A percentile compares a stretch with the other conserved stretches of the same genome.
phyloP scores from a whole-genome alignment of 495 filamentous ascomycete species.

The Tuber calosporum region DNA sequence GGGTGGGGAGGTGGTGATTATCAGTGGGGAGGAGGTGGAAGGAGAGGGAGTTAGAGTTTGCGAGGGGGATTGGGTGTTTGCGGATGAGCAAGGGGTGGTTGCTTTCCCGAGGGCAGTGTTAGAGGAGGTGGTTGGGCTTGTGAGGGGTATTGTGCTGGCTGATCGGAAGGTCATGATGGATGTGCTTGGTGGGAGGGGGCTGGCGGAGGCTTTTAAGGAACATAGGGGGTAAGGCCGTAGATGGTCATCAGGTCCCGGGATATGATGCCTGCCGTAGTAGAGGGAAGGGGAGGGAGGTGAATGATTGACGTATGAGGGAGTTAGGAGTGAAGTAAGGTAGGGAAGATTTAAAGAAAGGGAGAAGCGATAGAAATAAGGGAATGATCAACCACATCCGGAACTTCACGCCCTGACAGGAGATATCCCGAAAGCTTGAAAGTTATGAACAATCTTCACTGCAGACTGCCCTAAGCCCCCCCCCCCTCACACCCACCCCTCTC shows the following conservation, averaged over 20 bases:
- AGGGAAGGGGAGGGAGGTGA: background rate
- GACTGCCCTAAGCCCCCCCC: no score
- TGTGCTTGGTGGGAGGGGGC: slow-evolving; percentile 51
- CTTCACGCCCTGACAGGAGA: no score
- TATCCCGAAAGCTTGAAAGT: background rate
- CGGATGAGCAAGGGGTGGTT: slow-evolving; percentile 58
- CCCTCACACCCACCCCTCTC: no score
- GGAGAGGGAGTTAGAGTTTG: slow-evolving; percentile 45
- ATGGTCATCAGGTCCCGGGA: background rate
- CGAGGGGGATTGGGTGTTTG: slow-evolving; percentile 58
- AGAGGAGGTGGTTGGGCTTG: slow-evolving; percentile 48
- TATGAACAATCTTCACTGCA: no score
- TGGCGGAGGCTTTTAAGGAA: slow-evolving; percentile 54
- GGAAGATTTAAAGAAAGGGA: background rate
- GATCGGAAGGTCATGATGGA: slow-evolving; percentile 57
- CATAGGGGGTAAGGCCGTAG: slow-evolving; percentile 19
- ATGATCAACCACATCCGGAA: no score
- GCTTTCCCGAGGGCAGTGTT: slow-evolving; percentile 53
- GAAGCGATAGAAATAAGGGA: background rate
- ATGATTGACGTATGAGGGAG: background rate
- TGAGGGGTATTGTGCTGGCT: slow-evolving; percentile 53
- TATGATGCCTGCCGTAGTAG: background rate
- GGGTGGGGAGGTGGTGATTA: slow-evolving; percentile 51
- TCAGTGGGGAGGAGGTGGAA: slow-evolving; percentile 10
- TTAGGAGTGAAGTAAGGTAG: background rate